Conservation (phyloP, 805 yeast genomes). For the Lipomyces orientalis region DNA sequence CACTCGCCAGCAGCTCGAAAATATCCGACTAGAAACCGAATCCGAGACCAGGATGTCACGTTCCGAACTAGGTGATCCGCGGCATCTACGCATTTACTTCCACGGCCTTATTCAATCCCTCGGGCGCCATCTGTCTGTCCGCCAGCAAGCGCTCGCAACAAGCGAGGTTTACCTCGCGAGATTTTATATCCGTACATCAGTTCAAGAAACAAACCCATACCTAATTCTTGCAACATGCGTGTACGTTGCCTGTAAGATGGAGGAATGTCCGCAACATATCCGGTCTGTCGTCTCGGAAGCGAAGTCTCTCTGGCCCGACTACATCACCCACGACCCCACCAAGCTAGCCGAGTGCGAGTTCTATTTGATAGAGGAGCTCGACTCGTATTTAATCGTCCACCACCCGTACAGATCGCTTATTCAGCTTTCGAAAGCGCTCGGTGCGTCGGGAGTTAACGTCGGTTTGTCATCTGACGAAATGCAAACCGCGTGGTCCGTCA, state of each 20-base stretch:
- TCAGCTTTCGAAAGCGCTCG: conserved; percentile 56
- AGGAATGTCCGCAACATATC: conserved; percentile 94
- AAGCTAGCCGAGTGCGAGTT: conserved; percentile 95
- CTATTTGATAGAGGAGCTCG: conserved; percentile 85
- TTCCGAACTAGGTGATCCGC: conserved; percentile 50
- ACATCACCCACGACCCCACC: conserved; percentile 87
- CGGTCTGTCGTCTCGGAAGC: conserved; percentile 84
- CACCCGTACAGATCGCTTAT: conserved; percentile 50
- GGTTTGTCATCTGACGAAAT: conserved; percentile 57
- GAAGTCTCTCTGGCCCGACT: conserved; percentile 91
- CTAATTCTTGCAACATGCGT: conserved; percentile 81
- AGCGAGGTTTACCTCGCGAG: conserved; percentile 87
- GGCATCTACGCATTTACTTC: conserved; percentile 73
- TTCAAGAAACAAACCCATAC: conserved; percentile 83
- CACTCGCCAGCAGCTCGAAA: conserved; percentile 62
- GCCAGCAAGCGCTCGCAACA: conserved; percentile 86
- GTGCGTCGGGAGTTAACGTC: conserved; percentile 38
- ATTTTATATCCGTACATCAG: conserved; percentile 70
- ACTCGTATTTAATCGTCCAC: conserved; percentile 48
- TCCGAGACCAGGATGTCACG: conserved; percentile 48
- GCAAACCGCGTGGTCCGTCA: conserved; percentile 86
- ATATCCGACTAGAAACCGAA: conserved; percentile 50
- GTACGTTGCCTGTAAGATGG: conserved; percentile 90
- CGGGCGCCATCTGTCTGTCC: conserved; percentile 74
- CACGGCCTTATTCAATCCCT: conserved; percentile 75